Evolutionary conservation across 2,329 filamentous ascomycete species (phyloP), one percentile per base, ranked within the genome.

Genomic region (Ceratocystiopsis brevicomis): DNA sequence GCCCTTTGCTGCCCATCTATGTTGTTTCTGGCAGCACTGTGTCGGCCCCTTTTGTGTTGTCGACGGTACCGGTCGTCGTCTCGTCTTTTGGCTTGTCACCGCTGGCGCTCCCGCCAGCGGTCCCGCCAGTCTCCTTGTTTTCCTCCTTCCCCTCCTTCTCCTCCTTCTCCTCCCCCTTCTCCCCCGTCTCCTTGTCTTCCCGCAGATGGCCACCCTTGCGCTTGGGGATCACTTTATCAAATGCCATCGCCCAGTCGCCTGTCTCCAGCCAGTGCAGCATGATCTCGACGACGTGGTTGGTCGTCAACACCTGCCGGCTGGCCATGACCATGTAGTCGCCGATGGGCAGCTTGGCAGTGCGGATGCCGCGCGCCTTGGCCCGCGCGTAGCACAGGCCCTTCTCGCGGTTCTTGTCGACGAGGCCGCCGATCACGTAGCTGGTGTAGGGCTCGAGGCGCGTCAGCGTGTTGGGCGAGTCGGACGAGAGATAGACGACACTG

Each of bases 281-380:
- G 49, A 98, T 96, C 61, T 96, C 88, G 39, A 90, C 74, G 1
- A 98, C 90, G 55, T 98, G 90, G 56, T 96, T 98, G 9, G 88
- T 95, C 4, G 88, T 79, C 45, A 98, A 64, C 5, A 98, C 83
- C 52, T 80, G 76, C 32, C 90, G 75, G 53, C 81, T 87, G 44
- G 78, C 72, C 82, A 98, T 92, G 49, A 85, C 72, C 67, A 98
- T 79, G 59, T 84, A 96, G 49, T 96, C 78, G n/a, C 86, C 85
- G 53, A 98, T 96, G 0, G 90, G 90, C 44, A 98, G 60, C 57
- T 85, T 87, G 2, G 88, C 90, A 0, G 90, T 96, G 49, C 80
- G 79, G 52, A 98, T 75, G 0, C 82, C 82, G 48, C 69, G 69
- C 44, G 79, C 74, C 43, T 72, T 67, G 0, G 90, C 90, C 15